A percentile compares a stretch with the other conserved stretches of the same genome.
phyloP scores from a whole-genome alignment of 495 filamentous ascomycete genomes.

The Annulohypoxylon nitens region DNA sequence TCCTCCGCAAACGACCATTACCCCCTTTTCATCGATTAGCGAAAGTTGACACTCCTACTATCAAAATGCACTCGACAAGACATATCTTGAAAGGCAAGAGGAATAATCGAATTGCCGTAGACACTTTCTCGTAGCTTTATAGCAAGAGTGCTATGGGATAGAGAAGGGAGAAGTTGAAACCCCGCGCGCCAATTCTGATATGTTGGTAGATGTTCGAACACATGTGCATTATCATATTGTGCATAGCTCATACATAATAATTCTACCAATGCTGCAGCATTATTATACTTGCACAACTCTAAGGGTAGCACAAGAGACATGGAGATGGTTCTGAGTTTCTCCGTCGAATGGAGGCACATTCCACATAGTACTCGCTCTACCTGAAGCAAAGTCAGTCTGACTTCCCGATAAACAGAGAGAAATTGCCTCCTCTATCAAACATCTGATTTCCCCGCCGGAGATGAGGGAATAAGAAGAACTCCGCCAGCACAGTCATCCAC shows the following conservation, averaged over 20 bases:
- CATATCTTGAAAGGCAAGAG: too few relatives aligned
- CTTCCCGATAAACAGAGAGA: not conserved
- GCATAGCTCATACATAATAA: not conserved
- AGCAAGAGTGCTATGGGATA: not conserved
- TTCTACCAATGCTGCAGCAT: not conserved
- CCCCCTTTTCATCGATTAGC: too few relatives aligned
- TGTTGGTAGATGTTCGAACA: too few relatives aligned
- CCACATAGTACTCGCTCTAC: not conserved
- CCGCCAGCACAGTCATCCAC: not conserved
- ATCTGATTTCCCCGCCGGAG: not conserved
- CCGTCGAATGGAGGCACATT: not conserved
- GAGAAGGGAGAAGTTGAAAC: not conserved
- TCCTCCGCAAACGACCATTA: too few relatives aligned
- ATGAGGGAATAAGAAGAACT: constrained; percentile 13
- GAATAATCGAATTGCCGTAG: not conserved
- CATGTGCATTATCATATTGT: not conserved
- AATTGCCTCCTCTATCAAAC: not conserved
- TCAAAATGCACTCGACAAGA: too few relatives aligned
- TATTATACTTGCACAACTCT: not conserved
- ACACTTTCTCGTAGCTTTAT: not conserved
- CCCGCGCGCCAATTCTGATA: not conserved
- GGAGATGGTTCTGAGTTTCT: not conserved
- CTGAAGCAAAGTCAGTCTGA: not conserved
- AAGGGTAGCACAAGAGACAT: not conserved
- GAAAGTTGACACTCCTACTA: too few relatives aligned